These are phyloP conservation scores for Ophiostoma piceae DNA, from an alignment of 2,329 filamentous ascomycete species.

Conservation along the genomic window DNA sequence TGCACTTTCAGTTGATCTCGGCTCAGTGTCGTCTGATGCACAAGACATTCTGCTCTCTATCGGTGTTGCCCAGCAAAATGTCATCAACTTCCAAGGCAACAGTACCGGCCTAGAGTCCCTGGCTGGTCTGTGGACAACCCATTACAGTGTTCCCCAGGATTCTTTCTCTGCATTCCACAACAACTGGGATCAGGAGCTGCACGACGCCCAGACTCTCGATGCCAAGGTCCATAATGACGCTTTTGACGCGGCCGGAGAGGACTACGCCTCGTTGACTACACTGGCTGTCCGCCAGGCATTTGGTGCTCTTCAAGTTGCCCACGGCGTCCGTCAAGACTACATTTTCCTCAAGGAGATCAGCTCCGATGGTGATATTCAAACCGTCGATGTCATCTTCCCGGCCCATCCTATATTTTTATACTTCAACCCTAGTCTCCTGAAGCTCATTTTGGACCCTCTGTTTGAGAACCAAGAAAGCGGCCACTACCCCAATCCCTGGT, in stretches of 20 bases:
- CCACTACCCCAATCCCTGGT: conserved; percentile 73
- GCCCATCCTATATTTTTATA: conserved; percentile 79
- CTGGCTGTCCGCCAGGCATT: conserved; percentile 78
- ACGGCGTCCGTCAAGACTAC: conserved; percentile 62
- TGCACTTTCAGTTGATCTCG: conserved; percentile 63
- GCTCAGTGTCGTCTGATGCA: conserved; percentile 35
- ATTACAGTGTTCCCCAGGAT: conserved; percentile 57
- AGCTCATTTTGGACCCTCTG: conserved; percentile 69
- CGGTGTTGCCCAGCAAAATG: conserved; percentile 68
- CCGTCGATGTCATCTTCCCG: conserved; percentile 81
- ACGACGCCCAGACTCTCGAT: conserved; percentile 60
- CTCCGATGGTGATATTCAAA: conserved; percentile 80
- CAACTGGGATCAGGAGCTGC: conserved; percentile 59
- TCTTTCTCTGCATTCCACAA: conserved; percentile 69
- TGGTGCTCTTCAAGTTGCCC: conserved; percentile 67
- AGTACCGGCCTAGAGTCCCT: conserved; percentile 57
- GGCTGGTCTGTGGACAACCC: conserved; percentile 70
- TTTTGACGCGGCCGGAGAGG: conserved; percentile 61
- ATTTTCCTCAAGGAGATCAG: conserved; percentile 87
- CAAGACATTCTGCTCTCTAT: conserved; percentile 62
- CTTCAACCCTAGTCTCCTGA: conserved; percentile 71
- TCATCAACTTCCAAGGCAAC: conserved; percentile 68
- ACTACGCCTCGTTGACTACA: conserved; percentile 70
- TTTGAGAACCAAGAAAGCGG: conserved; percentile 74
- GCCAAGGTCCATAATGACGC: conserved; percentile 61